Conservation (phyloP, 2,329 filamentous ascomycete genomes). For the Alternaria brassicicola region DNA sequence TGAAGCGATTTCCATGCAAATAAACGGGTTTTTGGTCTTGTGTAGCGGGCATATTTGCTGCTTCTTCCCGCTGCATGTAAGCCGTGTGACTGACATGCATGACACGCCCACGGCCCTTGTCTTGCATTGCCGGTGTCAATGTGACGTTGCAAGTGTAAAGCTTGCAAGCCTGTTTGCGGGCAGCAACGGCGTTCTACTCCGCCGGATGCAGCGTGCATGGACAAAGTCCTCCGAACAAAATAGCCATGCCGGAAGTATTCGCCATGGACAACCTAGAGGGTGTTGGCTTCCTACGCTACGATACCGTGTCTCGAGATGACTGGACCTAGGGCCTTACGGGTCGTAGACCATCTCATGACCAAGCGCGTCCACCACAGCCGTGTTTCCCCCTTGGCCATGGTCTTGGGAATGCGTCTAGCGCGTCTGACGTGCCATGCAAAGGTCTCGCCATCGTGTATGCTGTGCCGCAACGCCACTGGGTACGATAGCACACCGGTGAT, state of each 20-base stretch:
- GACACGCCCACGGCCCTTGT: background rate
- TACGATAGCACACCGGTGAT: background rate
- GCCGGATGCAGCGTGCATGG: background rate
- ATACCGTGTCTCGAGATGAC: background rate
- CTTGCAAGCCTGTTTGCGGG: background rate
- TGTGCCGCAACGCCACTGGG: background rate
- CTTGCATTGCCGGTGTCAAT: background rate
- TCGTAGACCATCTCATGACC: background rate
- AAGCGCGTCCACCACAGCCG: background rate
- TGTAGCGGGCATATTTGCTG: background rate
- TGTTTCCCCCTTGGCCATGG: background rate
- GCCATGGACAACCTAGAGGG: background rate
- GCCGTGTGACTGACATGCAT: background rate
- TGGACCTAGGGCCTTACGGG: background rate
- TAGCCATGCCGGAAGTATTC: background rate
- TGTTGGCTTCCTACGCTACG: background rate
- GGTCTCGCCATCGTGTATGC: background rate
- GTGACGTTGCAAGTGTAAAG: background rate
- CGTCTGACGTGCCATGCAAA: background rate
- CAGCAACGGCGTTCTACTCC: background rate
- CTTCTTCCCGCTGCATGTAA: background rate
- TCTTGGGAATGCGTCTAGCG: background rate
- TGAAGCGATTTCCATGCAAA: background rate
- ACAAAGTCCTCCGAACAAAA: background rate
- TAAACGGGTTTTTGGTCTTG: background rate